These are phyloP conservation scores for Fusarium luffae DNA, from an alignment of 2,329 filamentous ascomycete species.

Conservation along the genomic window DNA sequence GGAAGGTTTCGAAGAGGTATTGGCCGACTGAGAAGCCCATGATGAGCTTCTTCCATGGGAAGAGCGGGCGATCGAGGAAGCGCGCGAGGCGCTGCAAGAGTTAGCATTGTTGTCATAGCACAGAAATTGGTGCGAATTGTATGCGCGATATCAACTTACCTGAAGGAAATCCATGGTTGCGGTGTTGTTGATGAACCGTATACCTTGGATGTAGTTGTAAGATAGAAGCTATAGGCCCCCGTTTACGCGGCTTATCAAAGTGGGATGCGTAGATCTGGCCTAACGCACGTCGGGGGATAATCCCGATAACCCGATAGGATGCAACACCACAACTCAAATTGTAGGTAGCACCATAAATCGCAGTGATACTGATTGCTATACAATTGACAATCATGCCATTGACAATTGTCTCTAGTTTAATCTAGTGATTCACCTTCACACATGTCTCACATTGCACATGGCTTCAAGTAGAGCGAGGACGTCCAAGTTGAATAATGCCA, in stretches of 20 bases:
- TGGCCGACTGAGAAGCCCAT: slow-evolving; percentile 94
- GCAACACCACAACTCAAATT: not conserved
- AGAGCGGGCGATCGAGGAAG: slow-evolving; percentile 88
- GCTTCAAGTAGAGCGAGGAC: slow-evolving; percentile 18
- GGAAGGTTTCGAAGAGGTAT: slow-evolving; percentile 88
- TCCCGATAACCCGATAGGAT: slow-evolving; percentile 39
- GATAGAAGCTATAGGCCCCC: slow-evolving; percentile 33
- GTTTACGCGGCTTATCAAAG: slow-evolving; percentile 24
- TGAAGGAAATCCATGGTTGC: slow-evolving; percentile 61
- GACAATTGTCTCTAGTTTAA: not conserved
- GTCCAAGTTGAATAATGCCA: slow-evolving; percentile 42
- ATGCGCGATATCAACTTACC: slow-evolving; percentile 44
- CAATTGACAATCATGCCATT: not conserved
- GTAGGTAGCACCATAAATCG: not conserved
- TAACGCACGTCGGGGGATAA: slow-evolving; percentile 30
- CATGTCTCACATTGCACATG: slow-evolving; percentile 16
- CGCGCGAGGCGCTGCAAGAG: slow-evolving; percentile 74
- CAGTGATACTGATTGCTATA: not conserved
- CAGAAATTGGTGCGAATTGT: too few relatives aligned
- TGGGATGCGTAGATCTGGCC: slow-evolving; percentile 43
- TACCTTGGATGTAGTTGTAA: slow-evolving; percentile 38
- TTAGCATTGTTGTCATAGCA: slow-evolving; percentile 12
- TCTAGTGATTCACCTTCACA: not conserved
- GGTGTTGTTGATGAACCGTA: slow-evolving; percentile 35
- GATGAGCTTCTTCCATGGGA: slow-evolving; percentile 98